A percentile compares a stretch with the other conserved stretches of the same genome.
Evolutionary conservation across 176 grass and related monocot species (phyloP).

Genomic region (Juncus inflexus): DNA sequence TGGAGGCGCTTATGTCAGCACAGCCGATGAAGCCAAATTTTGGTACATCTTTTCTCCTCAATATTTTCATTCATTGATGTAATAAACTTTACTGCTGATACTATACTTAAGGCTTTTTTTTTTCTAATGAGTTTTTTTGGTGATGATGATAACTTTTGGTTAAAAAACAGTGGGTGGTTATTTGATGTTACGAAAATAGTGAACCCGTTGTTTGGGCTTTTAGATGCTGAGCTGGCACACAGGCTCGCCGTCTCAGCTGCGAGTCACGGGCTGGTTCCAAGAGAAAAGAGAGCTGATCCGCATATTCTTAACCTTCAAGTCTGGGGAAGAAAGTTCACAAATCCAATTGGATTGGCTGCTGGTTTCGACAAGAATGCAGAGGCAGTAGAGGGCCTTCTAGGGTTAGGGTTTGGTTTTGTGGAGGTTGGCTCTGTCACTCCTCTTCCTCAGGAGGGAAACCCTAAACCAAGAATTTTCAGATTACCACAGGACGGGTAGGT

Average conservation of each 20-base stretch:
- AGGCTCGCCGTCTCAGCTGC: slow-evolving; percentile 68
- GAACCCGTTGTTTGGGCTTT: slow-evolving; percentile 78
- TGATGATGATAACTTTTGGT: slow-evolving; percentile 10
- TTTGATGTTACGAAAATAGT: slow-evolving; percentile 71
- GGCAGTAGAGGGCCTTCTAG: slow-evolving; percentile 83
- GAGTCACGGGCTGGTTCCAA: slow-evolving; percentile 71
- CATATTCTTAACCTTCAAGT: slow-evolving; percentile 68
- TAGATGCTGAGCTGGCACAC: slow-evolving; percentile 94
- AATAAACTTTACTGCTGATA: slow-evolving; percentile 1
- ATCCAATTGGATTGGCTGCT: slow-evolving; percentile 89
- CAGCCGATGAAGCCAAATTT: slow-evolving; percentile 85
- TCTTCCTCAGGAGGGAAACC: slow-evolving; percentile 88
- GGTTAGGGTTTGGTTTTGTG: slow-evolving; percentile 93
- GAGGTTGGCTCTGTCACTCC: slow-evolving; percentile 98
- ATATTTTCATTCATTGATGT: neutral
- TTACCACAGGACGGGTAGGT: slow-evolving; percentile 64
- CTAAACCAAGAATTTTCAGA: slow-evolving; percentile 89
- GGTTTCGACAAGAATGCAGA: slow-evolving; percentile 98
- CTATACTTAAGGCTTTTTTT: neutral
- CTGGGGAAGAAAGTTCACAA: slow-evolving; percentile 83
- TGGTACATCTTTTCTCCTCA: slow-evolving; percentile 46
- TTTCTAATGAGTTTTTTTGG: slow-evolving; percentile 9
- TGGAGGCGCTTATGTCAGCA: slow-evolving; percentile 95
- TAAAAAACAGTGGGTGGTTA: slow-evolving; percentile 66
- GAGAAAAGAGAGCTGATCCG: slow-evolving; percentile 88